Base-by-base conservation (phyloP, 495 filamentous ascomycete genomes). In the Pseudomonodictys pantanalensis region DNA sequence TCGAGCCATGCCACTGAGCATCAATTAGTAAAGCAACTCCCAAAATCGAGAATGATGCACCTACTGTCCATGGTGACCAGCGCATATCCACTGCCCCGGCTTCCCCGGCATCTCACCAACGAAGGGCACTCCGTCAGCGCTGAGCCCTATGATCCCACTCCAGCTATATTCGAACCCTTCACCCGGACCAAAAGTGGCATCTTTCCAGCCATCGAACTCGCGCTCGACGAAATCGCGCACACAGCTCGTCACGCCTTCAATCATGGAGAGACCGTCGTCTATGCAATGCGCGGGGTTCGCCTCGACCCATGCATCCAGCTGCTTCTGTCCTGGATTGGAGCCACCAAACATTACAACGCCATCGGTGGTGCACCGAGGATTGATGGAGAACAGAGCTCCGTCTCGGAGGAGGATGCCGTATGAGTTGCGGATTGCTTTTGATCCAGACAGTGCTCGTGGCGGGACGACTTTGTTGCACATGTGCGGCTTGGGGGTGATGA, bases 81-180 rank as follows among this genome's bases (percentile, higher is more conserved):
- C 53, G 28, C 53, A 56, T 7, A 56, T 48, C 53, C 53, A 56
- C 28, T 56, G 41, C 12, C 53, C 53, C 7, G 41, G 43, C 22
- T 58, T 50, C 28, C 17, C 52, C 2, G 55, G 55, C 18, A 50
- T 9, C 18, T 48, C 43, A 7, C 55, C 43, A 29, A 58, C 45
- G 28, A 58, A 58, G 11, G 55, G 55, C 7, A 50, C 55, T 9
- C 44, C 44, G 22, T 58, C 55, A 2, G 55, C 44, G 35, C 44
- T 58, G 7, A 48, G 44, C 18, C 44, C 44, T 18, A 58, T 49
- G 44, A 58, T 58, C 1, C 43, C 44, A 42, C 55, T 50, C 55
- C 55, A 58, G 32, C 55, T 58, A 22, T 58, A 58, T 10, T 58
- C 55, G 17, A 58, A 58, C 10, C 55, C 55, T 29, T 58, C 55